A percentile compares a stretch with the other conserved stretches of the same genome.
Conservation (phyloP, 805 yeast species). For the Candida maltosa region DNA sequence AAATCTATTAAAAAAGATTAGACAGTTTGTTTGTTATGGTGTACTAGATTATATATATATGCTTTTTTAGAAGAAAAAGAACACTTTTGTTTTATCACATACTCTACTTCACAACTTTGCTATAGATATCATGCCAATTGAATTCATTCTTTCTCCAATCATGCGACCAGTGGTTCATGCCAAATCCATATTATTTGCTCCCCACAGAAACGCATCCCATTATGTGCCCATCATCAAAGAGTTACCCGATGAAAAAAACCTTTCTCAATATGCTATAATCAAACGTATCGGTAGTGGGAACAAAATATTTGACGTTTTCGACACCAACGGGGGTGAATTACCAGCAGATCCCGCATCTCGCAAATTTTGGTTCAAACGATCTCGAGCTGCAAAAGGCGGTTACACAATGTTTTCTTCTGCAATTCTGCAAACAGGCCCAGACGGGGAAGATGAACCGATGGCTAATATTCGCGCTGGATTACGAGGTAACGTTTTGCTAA, state of each 20-base stretch:
- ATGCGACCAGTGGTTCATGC: constrained; percentile 59
- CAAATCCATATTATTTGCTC: constrained; percentile 50
- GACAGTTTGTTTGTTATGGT: no score
- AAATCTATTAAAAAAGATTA: background rate
- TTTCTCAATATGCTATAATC: constrained; percentile 46
- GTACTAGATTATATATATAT: no score
- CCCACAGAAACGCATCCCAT: constrained; percentile 54
- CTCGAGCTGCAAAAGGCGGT: constrained; percentile 67
- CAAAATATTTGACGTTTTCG: constrained; percentile 52
- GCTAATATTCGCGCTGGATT: constrained; percentile 60
- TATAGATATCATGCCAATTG: constrained; percentile 51
- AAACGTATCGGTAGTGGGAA: constrained; percentile 62
- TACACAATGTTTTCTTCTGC: constrained; percentile 50
- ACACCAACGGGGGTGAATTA: constrained; percentile 34
- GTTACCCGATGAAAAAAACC: constrained; percentile 27
- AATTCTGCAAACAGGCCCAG: constrained; percentile 30
- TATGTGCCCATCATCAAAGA: constrained; percentile 55
- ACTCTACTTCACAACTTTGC: background rate
- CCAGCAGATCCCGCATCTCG: constrained; percentile 41
- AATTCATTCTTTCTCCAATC: constrained; percentile 53
- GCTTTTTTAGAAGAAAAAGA: background rate
- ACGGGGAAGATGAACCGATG: constrained; percentile 50
- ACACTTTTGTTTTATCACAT: background rate
- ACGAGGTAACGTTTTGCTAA: constrained; percentile 54
- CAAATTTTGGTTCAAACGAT: constrained; percentile 53